phyloP scores from a whole-genome alignment of 2,329 filamentous ascomycete species.

The Calonectria multiphialidica region DNA sequence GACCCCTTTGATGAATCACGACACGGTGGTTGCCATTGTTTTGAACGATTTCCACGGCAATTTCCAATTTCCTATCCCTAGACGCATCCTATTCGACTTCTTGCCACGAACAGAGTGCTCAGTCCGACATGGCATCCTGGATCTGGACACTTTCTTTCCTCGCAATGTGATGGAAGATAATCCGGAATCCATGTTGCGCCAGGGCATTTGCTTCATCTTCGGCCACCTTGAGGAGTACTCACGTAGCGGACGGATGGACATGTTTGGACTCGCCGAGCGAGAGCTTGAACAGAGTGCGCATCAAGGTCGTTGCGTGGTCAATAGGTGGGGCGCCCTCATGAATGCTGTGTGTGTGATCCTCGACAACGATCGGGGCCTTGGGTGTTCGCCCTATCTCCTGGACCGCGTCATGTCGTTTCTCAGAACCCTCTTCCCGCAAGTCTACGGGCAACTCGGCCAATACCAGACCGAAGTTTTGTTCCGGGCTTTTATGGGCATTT shows the following conservation, averaged over 20 bases:
- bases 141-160: conserved; percentile 28
- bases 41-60: no score
- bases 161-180: conserved; percentile 4
- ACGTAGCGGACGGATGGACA: conserved; percentile 26
- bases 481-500: conserved; percentile 39
- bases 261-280: conserved; percentile 29
- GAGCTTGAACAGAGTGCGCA: conserved; percentile 19
- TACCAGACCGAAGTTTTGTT: conserved; percentile 33
- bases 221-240: conserved; percentile 29
- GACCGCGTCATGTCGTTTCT: conserved; percentile 40
- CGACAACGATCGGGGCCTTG: conserved; percentile 41
- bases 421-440: conserved; percentile 33
- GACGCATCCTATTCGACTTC: conserved; percentile 14
- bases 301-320: conserved; percentile 13
- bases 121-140: conserved; percentile 26
- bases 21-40: background rate
- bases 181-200: conserved; percentile 19
- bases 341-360: conserved; percentile 44
- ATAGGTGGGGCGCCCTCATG: conserved; percentile 30
- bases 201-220: conserved; percentile 35
- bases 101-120: conserved; percentile 30
- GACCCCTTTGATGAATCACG: background rate
- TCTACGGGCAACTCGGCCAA: conserved; percentile 31
- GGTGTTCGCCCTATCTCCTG: conserved; percentile 43
- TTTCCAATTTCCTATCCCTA: conserved; percentile 26